phyloP scores from a whole-genome alignment of 768 basidiomycete species.

The Suillus variegatus region DNA sequence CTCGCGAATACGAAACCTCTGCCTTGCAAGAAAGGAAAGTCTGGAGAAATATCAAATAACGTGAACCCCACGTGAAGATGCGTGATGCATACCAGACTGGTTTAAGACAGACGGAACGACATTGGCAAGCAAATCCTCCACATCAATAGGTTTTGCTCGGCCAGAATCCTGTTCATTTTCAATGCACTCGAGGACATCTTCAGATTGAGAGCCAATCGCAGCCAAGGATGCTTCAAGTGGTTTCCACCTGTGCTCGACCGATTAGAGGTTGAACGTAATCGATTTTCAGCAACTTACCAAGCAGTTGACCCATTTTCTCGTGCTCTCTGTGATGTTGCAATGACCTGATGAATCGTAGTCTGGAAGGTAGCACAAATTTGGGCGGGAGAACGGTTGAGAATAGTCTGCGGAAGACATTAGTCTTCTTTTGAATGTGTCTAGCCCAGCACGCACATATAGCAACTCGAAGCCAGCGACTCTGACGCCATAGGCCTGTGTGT shows the following conservation, averaged over 20 bases:
- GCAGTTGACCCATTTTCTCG: constrained; percentile 56
- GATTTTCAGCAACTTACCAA: constrained; percentile 50
- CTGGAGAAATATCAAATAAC: constrained; percentile 38
- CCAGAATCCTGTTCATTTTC: constrained; percentile 75
- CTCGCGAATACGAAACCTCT: constrained; percentile 94
- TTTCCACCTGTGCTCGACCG: constrained; percentile 71
- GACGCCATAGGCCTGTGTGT: constrained; percentile 78
- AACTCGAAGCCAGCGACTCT: constrained; percentile 86
- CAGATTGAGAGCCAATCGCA: constrained; percentile 77
- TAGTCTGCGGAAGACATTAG: constrained; percentile 39
- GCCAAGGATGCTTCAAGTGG: constrained; percentile 85
- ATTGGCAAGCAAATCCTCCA: constrained; percentile 72
- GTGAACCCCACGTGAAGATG: not conserved
- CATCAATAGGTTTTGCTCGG: constrained; percentile 67
- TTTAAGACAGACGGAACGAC: constrained; percentile 78
- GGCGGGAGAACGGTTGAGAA: constrained; percentile 57
- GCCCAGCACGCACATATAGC: constrained; percentile 52
- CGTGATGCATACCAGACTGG: constrained; percentile 56
- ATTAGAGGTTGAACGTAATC: not conserved
- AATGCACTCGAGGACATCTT: constrained; percentile 71
- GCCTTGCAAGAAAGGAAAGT: constrained; percentile 91
- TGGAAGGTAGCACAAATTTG: constrained; percentile 58
- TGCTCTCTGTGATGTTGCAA: constrained; percentile 55
- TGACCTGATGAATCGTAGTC: constrained; percentile 50
- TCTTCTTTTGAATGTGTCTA: not conserved